Percentiles rank a stretch among this genome's conserved stretches.
Conservation (phyloP, 2,329 filamentous ascomycete species). For the Talaromyces piceae region DNA sequence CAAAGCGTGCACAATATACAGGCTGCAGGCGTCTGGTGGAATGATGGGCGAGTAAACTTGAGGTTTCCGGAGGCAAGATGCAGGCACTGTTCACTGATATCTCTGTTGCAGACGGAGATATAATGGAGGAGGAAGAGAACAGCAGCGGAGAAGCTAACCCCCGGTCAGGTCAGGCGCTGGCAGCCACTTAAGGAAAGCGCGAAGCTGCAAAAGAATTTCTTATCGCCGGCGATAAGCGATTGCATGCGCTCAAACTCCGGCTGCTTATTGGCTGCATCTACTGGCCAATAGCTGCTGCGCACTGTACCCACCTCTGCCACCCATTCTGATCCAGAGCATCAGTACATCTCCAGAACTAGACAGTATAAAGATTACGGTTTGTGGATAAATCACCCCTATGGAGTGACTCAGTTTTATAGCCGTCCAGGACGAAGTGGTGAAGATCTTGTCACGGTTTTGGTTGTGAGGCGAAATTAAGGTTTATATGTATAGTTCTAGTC, state of each 20-base stretch:
- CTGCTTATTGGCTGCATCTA: neutral
- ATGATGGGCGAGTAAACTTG: neutral
- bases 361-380: too few relatives aligned
- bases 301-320: too few relatives aligned
- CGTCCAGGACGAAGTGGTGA: too few relatives aligned
- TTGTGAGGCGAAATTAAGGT: too few relatives aligned
- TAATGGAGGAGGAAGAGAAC: neutral
- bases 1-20: neutral
- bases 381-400: too few relatives aligned
- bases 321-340: too few relatives aligned
- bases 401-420: too few relatives aligned
- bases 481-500: too few relatives aligned
- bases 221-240: neutral
- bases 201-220: neutral
- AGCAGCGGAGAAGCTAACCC: neutral
- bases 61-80: neutral
- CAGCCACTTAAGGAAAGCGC: neutral
- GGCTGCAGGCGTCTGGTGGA: neutral
- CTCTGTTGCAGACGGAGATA: neutral
- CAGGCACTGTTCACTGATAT: neutral
- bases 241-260: neutral
- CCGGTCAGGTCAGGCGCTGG: too few relatives aligned
- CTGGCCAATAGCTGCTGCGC: neutral
- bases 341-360: too few relatives aligned
- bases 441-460: too few relatives aligned